Conservation (phyloP, 2,329 filamentous ascomycete genomes). For the Trichoderma atroviride region DNA sequence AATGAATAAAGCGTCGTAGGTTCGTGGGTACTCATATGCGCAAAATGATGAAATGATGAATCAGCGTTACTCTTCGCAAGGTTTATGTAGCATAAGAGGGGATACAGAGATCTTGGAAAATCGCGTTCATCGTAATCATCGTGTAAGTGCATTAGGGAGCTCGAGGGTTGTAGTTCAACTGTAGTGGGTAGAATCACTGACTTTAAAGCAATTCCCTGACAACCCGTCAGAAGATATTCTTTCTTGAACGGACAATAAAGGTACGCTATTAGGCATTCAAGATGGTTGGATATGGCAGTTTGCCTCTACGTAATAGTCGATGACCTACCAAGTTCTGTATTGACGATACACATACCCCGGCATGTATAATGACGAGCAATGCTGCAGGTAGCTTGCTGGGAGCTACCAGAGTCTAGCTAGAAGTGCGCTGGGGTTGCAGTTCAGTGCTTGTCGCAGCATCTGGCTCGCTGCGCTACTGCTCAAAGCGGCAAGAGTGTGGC, state of each 20-base stretch:
- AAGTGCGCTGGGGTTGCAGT: not conserved
- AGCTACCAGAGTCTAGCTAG: not conserved
- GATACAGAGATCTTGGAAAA: not conserved
- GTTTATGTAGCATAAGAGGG: not conserved
- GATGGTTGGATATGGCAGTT: not conserved
- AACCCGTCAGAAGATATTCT: too few relatives aligned
- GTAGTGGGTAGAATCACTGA: not conserved
- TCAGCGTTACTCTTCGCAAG: not conserved
- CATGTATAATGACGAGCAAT: not conserved
- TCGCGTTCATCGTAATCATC: not conserved
- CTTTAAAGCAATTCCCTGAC: not conserved
- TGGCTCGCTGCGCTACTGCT: not conserved
- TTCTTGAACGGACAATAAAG: not conserved
- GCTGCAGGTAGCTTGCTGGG: not conserved
- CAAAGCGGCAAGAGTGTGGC: slow-evolving; percentile 1
- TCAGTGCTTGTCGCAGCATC: not conserved
- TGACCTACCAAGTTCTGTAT: too few relatives aligned
- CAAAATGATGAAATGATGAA: not conserved
- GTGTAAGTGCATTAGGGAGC: not conserved
- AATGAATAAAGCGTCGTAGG: not conserved
- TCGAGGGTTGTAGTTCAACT: not conserved
- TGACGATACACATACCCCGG: too few relatives aligned
- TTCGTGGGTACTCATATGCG: not conserved
- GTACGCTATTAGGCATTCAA: not conserved
- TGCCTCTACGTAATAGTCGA: not conserved